Conservation (phyloP, 176 grass and related monocot species). For the Musa acuminata region DNA sequence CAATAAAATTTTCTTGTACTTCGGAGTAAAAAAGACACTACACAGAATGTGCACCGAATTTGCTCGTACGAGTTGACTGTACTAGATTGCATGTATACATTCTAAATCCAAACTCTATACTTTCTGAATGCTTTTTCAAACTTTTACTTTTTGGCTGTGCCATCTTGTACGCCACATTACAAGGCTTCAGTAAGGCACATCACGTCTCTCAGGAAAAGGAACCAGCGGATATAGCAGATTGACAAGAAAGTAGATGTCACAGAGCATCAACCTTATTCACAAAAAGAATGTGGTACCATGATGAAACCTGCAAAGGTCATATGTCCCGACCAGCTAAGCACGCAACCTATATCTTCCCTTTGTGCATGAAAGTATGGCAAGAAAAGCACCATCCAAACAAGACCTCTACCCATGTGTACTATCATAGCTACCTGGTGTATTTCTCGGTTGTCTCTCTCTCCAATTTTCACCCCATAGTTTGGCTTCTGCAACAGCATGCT, state of each 20-base stretch:
- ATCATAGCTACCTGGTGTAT: conserved; percentile 31
- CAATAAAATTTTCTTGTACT: neutral
- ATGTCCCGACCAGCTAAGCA: neutral
- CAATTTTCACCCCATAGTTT: conserved; percentile 59
- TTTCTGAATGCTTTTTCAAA: too few species aligned
- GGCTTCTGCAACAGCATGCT: conserved; percentile 23
- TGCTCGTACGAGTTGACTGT: neutral
- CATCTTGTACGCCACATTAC: neutral
- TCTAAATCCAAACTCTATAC: neutral
- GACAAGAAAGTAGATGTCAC: neutral
- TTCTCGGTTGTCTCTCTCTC: conserved; percentile 30
- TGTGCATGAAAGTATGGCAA: neutral
- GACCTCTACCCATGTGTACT: conserved; percentile 16
- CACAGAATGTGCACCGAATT: neutral
- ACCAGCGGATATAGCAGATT: neutral
- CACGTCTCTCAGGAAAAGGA: neutral
- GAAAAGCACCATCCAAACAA: neutral
- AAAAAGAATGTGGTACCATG: conserved; percentile 9
- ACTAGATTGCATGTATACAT: neutral
- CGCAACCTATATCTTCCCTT: neutral
- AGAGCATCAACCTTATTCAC: conserved; percentile 6
- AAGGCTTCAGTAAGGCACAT: conserved; percentile 2
- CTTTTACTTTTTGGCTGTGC: neutral
- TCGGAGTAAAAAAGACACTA: neutral
- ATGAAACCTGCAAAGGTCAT: neutral